A percentile compares a stretch with the other conserved stretches of the same genome.
Conservation (phyloP, 2,329 filamentous ascomycete genomes). For the Massarina eburnea region DNA sequence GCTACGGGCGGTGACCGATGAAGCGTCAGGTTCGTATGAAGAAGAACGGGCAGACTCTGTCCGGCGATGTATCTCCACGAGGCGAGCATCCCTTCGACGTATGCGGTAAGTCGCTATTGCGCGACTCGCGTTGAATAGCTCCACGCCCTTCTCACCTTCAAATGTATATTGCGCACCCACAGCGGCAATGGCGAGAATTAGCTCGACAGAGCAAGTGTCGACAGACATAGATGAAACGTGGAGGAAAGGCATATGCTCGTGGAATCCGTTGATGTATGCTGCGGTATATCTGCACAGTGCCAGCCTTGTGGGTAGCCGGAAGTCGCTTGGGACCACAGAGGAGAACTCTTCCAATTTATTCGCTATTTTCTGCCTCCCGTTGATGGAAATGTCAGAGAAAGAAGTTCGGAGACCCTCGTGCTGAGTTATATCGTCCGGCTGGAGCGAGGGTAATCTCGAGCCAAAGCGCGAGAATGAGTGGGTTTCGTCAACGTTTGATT, state of each 20-base stretch:
- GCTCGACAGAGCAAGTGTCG: constrained; percentile 66
- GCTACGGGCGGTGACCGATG: constrained; percentile 14
- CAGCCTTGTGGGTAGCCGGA: constrained; percentile 68
- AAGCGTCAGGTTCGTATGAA: constrained; percentile 15
- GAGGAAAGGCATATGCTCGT: constrained; percentile 62
- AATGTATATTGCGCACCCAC: constrained; percentile 68
- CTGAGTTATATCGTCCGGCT: constrained; percentile 37
- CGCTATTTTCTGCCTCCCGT: constrained; percentile 50
- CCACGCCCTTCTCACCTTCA: constrained; percentile 54
- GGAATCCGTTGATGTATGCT: constrained; percentile 69
- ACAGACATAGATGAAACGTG: constrained; percentile 68
- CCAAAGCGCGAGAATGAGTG: constrained; percentile 42
- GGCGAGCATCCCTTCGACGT: constrained; percentile 51
- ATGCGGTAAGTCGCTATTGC: constrained; percentile 57
- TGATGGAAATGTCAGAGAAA: constrained; percentile 38
- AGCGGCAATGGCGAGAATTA: constrained; percentile 67
- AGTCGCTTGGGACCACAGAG: constrained; percentile 61
- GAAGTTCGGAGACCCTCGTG: constrained; percentile 14
- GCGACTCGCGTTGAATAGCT: constrained; percentile 60
- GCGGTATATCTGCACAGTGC: constrained; percentile 70
- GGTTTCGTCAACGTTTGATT: constrained; percentile 25
- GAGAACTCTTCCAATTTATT: constrained; percentile 64
- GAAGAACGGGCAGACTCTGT: constrained; percentile 23
- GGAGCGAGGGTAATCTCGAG: constrained; percentile 43
- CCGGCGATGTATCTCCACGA: constrained; percentile 33